These are phyloP conservation scores for Epicoccum nigrum DNA, from an alignment of 2,329 filamentous ascomycete genomes.

Conservation along the genomic window DNA sequence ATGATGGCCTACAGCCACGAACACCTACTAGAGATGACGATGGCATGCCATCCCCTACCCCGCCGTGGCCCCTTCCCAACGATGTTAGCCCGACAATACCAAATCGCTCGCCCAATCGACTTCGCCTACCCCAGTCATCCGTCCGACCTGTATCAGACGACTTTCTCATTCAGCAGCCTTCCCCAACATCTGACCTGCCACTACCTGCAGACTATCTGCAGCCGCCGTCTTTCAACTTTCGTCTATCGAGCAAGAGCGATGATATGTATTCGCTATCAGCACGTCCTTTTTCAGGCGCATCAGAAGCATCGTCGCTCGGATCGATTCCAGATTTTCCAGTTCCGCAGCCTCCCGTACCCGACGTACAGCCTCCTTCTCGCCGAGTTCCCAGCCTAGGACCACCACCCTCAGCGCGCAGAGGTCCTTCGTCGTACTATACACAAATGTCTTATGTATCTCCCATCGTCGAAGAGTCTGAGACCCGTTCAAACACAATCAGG, in stretches of 20 bases:
- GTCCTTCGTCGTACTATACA: constrained; percentile 57
- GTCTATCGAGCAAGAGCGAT: constrained; percentile 38
- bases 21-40: constrained; percentile 24
- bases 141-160: constrained; percentile 48
- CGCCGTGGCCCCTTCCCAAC: constrained; percentile 56
- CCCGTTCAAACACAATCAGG: constrained; percentile 50
- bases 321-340: constrained; percentile 52
- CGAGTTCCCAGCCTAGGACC: constrained; percentile 53
- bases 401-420: constrained; percentile 56
- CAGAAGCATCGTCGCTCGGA: constrained; percentile 48
- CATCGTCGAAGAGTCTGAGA: constrained; percentile 57
- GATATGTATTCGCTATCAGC: constrained; percentile 43
- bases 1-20: constrained; percentile 21
- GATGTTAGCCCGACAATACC: constrained; percentile 34
- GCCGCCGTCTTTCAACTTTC: constrained; percentile 29
- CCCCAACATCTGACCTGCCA: constrained; percentile 31
- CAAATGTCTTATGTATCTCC: constrained; percentile 56
- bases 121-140: constrained; percentile 51
- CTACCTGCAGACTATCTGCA: constrained; percentile 29
- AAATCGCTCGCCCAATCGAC: constrained; percentile 36
- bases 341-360: constrained; percentile 41
- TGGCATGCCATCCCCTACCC: constrained; percentile 41
- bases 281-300: constrained; percentile 47
- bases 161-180: constrained; percentile 39
- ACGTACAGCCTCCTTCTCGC: constrained; percentile 44